Base-by-base conservation (phyloP, 306 rosid species). In the Rubus idaeus region DNA sequence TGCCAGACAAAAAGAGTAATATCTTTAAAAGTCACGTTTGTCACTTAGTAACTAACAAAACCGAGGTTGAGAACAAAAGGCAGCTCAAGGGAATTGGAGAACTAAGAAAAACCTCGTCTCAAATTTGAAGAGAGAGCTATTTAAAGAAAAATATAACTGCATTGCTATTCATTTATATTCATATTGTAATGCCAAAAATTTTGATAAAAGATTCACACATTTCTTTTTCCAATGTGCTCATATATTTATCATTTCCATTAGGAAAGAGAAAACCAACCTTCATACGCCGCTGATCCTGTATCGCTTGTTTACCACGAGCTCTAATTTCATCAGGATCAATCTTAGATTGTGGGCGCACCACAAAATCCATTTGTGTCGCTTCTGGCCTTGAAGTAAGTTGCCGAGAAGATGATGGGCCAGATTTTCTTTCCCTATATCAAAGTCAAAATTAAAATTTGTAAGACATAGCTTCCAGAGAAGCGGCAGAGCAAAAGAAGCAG, bases 341-440 rank as follows among this genome's bases (percentile, higher is more conserved):
- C 87, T 91, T 94, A 69, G 98, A 94, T 66, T 87, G 97, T 65
- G 98, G 99, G 0, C 97, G 98, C 75, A 96, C 87, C 68, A 96
- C 70, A 81, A 92, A 96, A 90, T 96, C 99, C 89, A 96, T 76
- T 5, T 97, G 99, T 23, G 97, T 91, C 55, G 99, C 99, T 86
- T 93, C 99, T 1, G 98, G 99, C 77, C 97, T 90, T 61, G 92
- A 82, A 70, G 99, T 88, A 26, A 84, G 94, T 76, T 87, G 96
- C 78, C 96, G 82, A 40, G 96, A 81, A 73, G 99, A 95, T 46
- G 97, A 89, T 74, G 88, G 93, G 57, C 99, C 87, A 75, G 98
- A 85, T 71, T 89, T 96, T 18, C 91, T 91, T 46, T 83, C 89
- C 87, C 99, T 96, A 88, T 81, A 86, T 79, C 62, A 60, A 50